Evolutionary conservation across 345 rosid species (phyloP), one percentile per base, ranked within the genome.

Genomic region (Sapria himalayana): DNA sequence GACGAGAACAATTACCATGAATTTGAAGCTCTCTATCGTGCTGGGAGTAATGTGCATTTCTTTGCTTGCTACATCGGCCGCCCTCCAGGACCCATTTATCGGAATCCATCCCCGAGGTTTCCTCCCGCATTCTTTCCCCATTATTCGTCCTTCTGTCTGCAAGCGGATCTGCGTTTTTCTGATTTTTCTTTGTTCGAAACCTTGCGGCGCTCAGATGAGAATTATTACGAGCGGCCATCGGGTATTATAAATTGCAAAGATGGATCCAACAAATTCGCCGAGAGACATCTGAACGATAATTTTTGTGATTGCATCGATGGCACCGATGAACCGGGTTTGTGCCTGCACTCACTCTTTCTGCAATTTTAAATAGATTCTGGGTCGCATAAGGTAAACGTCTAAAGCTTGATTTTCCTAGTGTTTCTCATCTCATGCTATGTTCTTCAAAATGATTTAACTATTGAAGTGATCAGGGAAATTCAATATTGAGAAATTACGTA

Each of bases 251-350:
- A 77, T 31, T 84, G 99, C 60, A 77, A 57, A 55, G 93, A 79
- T 55, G 93, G 92, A 54, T 75, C 95, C 49, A 72, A 59, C 55
- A 72, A 69, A 22, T 91, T 91, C 66, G 53, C 69, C 4, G 73
- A 16, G 67, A 58, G 73, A 42, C 92, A 75, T 60, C 85, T 84
- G 45, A 91, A 91, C 37, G 99, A 91, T 37, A 89, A 84, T 49
- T 91, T 75, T 62, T 91, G 99, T 39, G 99, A 91, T 48, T 91
- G 99, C 57, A 50, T 66, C 8, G 95, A 84, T 39, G 93, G 77
- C 56, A 73, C 92, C 9, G 99, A 91, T 39, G 93, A 91, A 51
- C 95, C 99, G 42, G 95, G 95, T 89, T 8, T 18, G 4, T 7
- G 13, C 23, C 17, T 29, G 27, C 20, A n/a, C 29, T 4, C 34